Evolutionary conservation across 83 land plant genomes (phyloP), one percentile per base, ranked within the genome.

Genomic region (Diphasiastrum complanatum): DNA sequence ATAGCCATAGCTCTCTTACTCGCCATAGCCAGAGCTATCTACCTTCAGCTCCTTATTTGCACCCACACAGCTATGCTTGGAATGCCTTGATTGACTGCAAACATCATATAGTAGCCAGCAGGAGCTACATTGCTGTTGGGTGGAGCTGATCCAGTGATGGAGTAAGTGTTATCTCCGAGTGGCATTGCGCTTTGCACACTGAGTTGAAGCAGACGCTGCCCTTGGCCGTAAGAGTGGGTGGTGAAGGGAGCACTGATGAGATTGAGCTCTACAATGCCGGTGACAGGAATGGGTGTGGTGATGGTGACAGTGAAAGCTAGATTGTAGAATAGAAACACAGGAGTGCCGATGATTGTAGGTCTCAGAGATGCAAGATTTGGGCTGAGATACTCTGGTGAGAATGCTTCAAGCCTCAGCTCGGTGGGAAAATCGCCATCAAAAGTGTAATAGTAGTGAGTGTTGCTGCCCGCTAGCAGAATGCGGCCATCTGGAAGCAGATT

Each of bases 31-130:
- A n/a, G n/a, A n/a, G n/a, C n/a, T n/a, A n/a, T n/a, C n/a, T n/a
- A n/a, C n/a, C n/a, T n/a, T n/a, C n/a, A n/a, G n/a, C n/a, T n/a
- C n/a, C n/a, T n/a, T n/a, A n/a, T n/a, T 32, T 45, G 73, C 12
- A 81, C 61, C 88, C 88, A 84, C 18, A 45, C 46, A 28, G 82
- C 88, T 5, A 75, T 71, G 69, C 88, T 81, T 20, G 88, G 88
- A 46, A 84, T 75, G 4, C 88, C 88, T 46, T 71, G 78, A 56
- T 84, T 81, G 31, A 84, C 88, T 0, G 65, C 84, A 49, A 84
- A 84, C 53, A 65, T 38, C 88, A 84, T 81, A 33, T 84, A 84
- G 61, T 81, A 84, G 47, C 88, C 80, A 31, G 88, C 81, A 56
- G 88, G 88, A 30, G 88, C 88, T 38, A 84, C 79, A 63, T 10